A percentile compares a stretch with the other conserved stretches of the same genome.
Evolutionary conservation across 306 rosid genomes (phyloP).

Genomic region (Citrullus mucosospermus): DNA sequence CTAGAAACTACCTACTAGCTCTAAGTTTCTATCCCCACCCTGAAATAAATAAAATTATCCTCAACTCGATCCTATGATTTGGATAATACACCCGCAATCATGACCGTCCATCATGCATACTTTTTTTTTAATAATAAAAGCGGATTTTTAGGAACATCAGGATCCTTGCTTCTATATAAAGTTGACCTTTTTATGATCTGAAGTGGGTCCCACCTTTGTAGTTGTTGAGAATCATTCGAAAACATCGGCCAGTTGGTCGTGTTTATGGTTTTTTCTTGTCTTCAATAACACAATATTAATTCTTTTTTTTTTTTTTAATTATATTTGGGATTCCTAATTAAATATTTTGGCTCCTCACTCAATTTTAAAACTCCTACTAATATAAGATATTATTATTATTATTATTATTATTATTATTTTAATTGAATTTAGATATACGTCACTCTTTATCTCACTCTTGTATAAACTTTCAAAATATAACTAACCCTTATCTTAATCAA

Average conservation of each 20-base stretch:
- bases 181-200: neutral
- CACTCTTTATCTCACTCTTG: neutral
- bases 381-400: too few species aligned
- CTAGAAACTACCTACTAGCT: neutral
- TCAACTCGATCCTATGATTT: neutral
- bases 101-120: neutral
- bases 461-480: neutral
- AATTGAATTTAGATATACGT: neutral
- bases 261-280: neutral
- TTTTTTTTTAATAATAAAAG: neutral
- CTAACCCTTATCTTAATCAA: neutral
- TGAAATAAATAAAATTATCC: neutral
- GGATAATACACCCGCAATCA: neutral
- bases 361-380: neutral
- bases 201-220: neutral
- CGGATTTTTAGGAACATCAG: neutral
- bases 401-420: neutral
- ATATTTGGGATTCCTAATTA: neutral
- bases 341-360: neutral
- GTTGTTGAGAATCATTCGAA: slow-evolving; percentile 5
- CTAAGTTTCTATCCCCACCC: neutral
- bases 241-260: neutral
- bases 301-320: neutral
- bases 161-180: neutral
- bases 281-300: neutral